Percentiles rank a stretch among this genome's conserved stretches.
These are phyloP conservation scores for Microcyclospora pomicola DNA, from an alignment of 2,329 filamentous ascomycete species.

Conservation along the genomic window DNA sequence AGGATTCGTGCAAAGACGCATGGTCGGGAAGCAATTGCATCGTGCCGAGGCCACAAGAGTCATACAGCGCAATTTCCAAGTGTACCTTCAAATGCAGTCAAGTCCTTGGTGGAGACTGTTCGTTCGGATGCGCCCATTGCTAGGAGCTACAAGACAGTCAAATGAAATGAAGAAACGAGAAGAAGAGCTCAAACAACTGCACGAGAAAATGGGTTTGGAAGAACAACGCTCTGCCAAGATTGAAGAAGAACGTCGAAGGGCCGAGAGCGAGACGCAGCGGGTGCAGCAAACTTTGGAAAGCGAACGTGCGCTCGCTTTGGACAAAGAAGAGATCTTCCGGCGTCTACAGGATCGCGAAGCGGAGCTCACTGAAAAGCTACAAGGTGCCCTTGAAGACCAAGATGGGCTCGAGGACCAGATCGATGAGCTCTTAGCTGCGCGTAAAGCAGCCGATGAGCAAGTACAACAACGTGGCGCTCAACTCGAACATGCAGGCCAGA, in stretches of 20 bases:
- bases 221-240: constrained; percentile 59
- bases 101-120: constrained; percentile 98
- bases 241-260: constrained; percentile 81
- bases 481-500: constrained; percentile 76
- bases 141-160: constrained; percentile 82
- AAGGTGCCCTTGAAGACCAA: constrained; percentile 84
- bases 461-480: constrained; percentile 66
- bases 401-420: constrained; percentile 88
- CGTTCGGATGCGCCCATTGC: constrained; percentile 83
- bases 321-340: constrained; percentile 99
- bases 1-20: constrained; percentile 75
- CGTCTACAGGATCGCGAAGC: constrained; percentile 83
- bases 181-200: constrained; percentile 78
- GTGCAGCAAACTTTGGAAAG: constrained; percentile 92
- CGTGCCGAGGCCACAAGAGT: constrained; percentile 88
- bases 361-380: constrained; percentile 84
- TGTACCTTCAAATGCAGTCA: constrained; percentile 76
- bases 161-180: constrained; percentile 91
- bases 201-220: constrained; percentile 70
- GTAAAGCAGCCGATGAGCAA: constrained; percentile 77
- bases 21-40: constrained; percentile 86
- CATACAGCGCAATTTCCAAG: constrained; percentile 85
- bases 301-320: constrained; percentile 83
- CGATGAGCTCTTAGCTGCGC: constrained; percentile 74
- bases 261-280: constrained; percentile 72